A percentile compares a stretch with the other conserved stretches of the same genome.
phyloP scores from a whole-genome alignment of 2,329 filamentous ascomycete species.

The Cercospora zeae-maydis region DNA sequence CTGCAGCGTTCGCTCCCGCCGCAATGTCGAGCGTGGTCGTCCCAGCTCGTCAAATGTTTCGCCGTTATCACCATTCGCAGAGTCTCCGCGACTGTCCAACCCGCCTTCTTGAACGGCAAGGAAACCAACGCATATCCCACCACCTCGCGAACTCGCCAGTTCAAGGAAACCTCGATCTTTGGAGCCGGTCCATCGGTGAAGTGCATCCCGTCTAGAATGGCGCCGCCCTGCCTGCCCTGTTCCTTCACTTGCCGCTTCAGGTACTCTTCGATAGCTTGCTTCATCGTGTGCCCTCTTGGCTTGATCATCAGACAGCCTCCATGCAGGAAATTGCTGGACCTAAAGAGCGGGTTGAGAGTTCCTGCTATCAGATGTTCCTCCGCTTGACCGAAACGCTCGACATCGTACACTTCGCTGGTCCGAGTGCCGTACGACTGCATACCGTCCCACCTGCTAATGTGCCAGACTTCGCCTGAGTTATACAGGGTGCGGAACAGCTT shows the following conservation, averaged over 20 bases:
- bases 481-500: not conserved
- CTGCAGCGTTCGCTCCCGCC: not conserved
- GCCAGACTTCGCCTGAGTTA: not conserved
- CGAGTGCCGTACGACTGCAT: no score
- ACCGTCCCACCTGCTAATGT: not conserved
- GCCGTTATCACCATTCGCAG: not conserved
- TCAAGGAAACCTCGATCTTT: not conserved
- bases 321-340: no score
- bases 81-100: not conserved
- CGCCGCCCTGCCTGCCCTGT: not conserved
- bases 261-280: not conserved
- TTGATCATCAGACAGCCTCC: not conserved
- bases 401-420: no score
- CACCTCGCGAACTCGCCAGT: not conserved
- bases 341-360: not conserved
- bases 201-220: not conserved
- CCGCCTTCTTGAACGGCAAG: not conserved
- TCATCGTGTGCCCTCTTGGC: not conserved
- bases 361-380: no score
- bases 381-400: no score
- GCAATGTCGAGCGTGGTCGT: not conserved
- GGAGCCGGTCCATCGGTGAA: not conserved
- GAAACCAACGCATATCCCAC: not conserved
- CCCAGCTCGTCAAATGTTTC: not conserved
- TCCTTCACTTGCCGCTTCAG: not conserved